Evolutionary conservation across 192 early-diverging fungal genomes (phyloP).

Genomic region (Coemansia sp.): DNA sequence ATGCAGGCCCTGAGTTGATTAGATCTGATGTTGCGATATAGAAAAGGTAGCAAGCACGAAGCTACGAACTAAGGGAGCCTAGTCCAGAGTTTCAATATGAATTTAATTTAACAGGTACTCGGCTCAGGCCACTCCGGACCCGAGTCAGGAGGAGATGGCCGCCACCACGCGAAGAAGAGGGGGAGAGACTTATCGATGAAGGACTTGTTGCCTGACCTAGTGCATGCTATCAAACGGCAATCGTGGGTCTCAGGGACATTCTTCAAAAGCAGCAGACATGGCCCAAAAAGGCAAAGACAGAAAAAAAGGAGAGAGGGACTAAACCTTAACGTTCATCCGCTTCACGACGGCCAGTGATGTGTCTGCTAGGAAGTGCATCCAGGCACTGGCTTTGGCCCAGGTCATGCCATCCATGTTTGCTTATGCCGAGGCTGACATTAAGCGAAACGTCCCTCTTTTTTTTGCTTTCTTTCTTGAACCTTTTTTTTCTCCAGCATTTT

Average conservation of each 20-base stretch:
- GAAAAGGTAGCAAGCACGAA: not conserved
- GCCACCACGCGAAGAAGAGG: not conserved
- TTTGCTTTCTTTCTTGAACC: not conserved
- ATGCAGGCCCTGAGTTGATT: not conserved
- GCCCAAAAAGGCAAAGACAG: constrained; percentile 14
- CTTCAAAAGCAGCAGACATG: not conserved
- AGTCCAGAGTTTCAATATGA: not conserved
- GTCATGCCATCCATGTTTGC: constrained; percentile 9
- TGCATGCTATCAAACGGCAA: constrained; percentile 10
- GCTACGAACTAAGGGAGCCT: not conserved
- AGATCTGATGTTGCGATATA: not conserved
- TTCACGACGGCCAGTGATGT: not conserved
- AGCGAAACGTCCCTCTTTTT: not conserved
- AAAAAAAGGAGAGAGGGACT: not conserved
- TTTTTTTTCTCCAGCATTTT: not conserved
- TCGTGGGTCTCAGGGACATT: constrained; percentile 3
- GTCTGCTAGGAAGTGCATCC: constrained; percentile 5
- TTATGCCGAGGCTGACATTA: not conserved
- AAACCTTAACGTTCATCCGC: constrained; percentile 2
- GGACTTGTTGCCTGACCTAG: not conserved
- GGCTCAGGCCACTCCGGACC: constrained; percentile 4
- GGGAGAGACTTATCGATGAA: constrained; percentile 1
- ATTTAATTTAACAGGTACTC: constrained; percentile 5
- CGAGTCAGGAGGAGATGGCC: not conserved
- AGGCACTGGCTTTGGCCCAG: constrained; percentile 7